A percentile compares a stretch with the other conserved stretches of the same genome.
Evolutionary conservation across 2,329 filamentous ascomycete genomes (phyloP).

Genomic region (Zymoseptoria tritici): DNA sequence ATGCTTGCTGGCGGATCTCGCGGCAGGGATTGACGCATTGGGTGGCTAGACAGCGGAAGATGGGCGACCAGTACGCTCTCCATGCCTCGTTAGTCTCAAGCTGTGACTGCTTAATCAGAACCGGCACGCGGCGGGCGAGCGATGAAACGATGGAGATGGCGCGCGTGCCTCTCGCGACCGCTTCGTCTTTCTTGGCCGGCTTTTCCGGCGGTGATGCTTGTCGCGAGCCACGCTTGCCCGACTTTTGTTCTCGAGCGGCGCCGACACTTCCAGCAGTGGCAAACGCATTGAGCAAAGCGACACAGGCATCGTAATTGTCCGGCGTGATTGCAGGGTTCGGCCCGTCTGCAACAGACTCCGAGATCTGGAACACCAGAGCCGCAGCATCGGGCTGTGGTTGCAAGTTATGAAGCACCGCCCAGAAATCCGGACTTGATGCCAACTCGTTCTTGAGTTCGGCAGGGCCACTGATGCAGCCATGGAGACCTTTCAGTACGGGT

Average conservation of each 20-base stretch:
- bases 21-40: conserved; percentile 94
- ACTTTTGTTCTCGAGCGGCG: conserved; percentile 56
- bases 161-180: conserved; percentile 69
- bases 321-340: conserved; percentile 78
- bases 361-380: conserved; percentile 74
- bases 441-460: conserved; percentile 80
- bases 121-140: conserved; percentile 72
- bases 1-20: conserved; percentile 82
- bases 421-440: conserved; percentile 94
- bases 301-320: conserved; percentile 88
- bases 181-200: conserved; percentile 54
- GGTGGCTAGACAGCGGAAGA: conserved; percentile 78
- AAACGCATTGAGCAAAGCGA: conserved; percentile 81
- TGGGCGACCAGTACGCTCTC: conserved; percentile 95
- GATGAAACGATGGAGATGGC: conserved; percentile 75
- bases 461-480: conserved; percentile 69
- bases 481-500: conserved; percentile 70
- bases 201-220: conserved; percentile 18
- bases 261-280: conserved; percentile 73
- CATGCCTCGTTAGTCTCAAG: conserved; percentile 69
- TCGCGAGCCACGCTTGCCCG: conserved; percentile 13
- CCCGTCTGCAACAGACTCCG: conserved; percentile 67
- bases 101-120: conserved; percentile 86
- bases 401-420: conserved; percentile 76
- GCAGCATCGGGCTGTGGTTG: conserved; percentile 57